Evolutionary conservation across 2,329 filamentous ascomycete genomes (phyloP).

Genomic region (Cercospora canescens): DNA sequence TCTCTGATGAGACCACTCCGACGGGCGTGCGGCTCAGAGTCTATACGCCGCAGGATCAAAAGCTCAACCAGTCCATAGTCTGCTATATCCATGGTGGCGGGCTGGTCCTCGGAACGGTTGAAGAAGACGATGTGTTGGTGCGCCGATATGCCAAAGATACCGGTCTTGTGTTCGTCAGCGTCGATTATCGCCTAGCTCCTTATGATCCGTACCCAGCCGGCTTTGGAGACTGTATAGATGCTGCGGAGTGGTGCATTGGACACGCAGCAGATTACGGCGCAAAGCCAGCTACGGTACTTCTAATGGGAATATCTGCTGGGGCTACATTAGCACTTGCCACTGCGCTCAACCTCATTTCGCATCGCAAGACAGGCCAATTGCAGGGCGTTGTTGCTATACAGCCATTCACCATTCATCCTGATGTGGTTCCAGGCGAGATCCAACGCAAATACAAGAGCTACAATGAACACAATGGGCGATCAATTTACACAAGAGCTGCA

Average conservation of each 20-base stretch:
- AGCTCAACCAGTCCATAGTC: constrained; percentile 16
- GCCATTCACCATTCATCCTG: constrained; percentile 21
- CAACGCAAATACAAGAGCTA: constrained; percentile 15
- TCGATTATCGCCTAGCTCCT: constrained; percentile 61
- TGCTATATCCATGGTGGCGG: constrained; percentile 22
- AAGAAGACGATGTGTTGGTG: constrained; percentile 18
- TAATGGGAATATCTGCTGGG: constrained; percentile 21
- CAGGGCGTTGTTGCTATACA: constrained; percentile 20
- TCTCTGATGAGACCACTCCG: constrained; percentile 7
- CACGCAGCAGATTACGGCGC: constrained; percentile 38
- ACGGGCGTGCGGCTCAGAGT: constrained; percentile 17
- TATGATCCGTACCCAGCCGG: constrained; percentile 58
- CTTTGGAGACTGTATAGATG: constrained; percentile 59
- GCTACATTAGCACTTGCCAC: constrained; percentile 16
- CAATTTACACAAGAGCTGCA: constrained; percentile 17
- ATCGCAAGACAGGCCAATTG: constrained; percentile 7
- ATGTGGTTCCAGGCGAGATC: constrained; percentile 18
- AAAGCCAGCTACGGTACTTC: constrained; percentile 9
- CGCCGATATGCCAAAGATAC: constrained; percentile 15
- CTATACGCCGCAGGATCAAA: constrained; percentile 12
- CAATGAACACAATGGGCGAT: constrained; percentile 15
- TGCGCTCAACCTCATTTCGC: constrained; percentile 15
- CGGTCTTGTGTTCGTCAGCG: constrained; percentile 52
- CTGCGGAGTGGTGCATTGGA: constrained; percentile 54
- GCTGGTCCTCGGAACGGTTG: constrained; percentile 17